Percentiles rank a stretch among this genome's conserved stretches.
Conservation (phyloP, 2,329 filamentous ascomycete species). For the Chaetomium sp. region DNA sequence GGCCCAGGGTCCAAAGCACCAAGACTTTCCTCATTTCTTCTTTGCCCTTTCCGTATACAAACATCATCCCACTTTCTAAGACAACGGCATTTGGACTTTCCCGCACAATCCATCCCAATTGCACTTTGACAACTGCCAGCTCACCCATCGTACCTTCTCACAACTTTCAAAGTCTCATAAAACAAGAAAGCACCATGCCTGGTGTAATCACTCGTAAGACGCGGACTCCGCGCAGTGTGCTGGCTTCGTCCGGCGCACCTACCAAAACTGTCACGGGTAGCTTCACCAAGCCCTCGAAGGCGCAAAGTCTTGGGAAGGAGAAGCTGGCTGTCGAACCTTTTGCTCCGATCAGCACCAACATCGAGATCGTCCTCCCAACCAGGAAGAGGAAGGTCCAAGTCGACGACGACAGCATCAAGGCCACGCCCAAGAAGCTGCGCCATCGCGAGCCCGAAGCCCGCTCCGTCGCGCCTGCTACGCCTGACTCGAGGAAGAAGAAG, state of each 20-base stretch:
- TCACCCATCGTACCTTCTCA: slow-evolving; percentile 3
- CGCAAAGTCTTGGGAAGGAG: slow-evolving; percentile 24
- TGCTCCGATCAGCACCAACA: slow-evolving; percentile 27
- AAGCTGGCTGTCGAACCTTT: slow-evolving; percentile 24
- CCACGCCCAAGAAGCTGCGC: slow-evolving; percentile 18
- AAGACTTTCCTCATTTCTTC: not conserved
- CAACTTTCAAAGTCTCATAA: not conserved
- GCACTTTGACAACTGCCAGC: not conserved
- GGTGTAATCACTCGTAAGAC: slow-evolving; percentile 20
- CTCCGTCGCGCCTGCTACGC: slow-evolving; percentile 21
- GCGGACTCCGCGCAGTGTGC: slow-evolving; percentile 21
- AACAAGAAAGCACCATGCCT: slow-evolving; percentile 22
- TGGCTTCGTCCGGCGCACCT: slow-evolving; percentile 10
- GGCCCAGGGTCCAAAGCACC: not conserved
- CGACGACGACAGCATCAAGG: slow-evolving; percentile 18
- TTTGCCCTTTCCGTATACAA: not conserved
- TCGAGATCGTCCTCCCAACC: slow-evolving; percentile 27
- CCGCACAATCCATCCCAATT: not conserved
- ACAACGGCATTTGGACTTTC: slow-evolving; percentile 5
- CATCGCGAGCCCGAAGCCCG: slow-evolving; percentile 6
- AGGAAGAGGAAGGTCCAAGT: slow-evolving; percentile 37
- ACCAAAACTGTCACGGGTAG: slow-evolving; percentile 32
- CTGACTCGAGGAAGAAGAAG: slow-evolving; percentile 25
- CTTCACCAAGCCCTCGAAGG: slow-evolving; percentile 45
- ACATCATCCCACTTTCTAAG: slow-evolving; percentile 3